Conservation (phyloP, 2,329 filamentous ascomycete genomes). For the Herpotrichia juniperi region DNA sequence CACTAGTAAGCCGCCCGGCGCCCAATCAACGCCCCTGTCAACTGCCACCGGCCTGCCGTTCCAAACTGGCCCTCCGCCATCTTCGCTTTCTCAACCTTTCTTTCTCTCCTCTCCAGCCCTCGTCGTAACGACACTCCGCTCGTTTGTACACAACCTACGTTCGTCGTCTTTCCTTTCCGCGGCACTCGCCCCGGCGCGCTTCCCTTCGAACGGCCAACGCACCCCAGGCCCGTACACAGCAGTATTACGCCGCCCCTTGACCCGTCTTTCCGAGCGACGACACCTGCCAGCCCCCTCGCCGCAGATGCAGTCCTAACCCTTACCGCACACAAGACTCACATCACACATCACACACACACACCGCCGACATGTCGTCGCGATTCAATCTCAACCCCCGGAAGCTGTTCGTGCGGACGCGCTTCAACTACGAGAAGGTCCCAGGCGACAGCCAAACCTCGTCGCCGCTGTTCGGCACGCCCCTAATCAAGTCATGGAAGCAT, state of each 20-base stretch:
- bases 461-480: slow-evolving; percentile 43
- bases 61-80: background rate
- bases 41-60: background rate
- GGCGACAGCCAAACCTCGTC: slow-evolving; percentile 49
- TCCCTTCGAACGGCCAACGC: background rate
- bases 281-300: background rate
- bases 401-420: slow-evolving; percentile 50
- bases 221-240: background rate
- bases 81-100: slow-evolving; percentile 5
- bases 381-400: slow-evolving; percentile 53
- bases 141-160: slow-evolving; percentile 7
- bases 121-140: slow-evolving; percentile 10
- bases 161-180: slow-evolving; percentile 2
- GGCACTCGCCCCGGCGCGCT: background rate
- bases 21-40: background rate
- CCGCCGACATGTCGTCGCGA: slow-evolving; percentile 42
- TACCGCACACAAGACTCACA: slow-evolving; percentile 26
- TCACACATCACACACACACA: slow-evolving; percentile 13
- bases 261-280: slow-evolving; percentile 5
- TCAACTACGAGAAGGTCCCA: slow-evolving; percentile 55
- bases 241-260: background rate
- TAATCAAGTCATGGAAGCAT: slow-evolving; percentile 44
- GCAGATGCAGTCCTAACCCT: slow-evolving; percentile 38
- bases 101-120: background rate
- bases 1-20: background rate